phyloP scores from a whole-genome alignment of 331 rosid genomes.

The Saraca asoca region DNA sequence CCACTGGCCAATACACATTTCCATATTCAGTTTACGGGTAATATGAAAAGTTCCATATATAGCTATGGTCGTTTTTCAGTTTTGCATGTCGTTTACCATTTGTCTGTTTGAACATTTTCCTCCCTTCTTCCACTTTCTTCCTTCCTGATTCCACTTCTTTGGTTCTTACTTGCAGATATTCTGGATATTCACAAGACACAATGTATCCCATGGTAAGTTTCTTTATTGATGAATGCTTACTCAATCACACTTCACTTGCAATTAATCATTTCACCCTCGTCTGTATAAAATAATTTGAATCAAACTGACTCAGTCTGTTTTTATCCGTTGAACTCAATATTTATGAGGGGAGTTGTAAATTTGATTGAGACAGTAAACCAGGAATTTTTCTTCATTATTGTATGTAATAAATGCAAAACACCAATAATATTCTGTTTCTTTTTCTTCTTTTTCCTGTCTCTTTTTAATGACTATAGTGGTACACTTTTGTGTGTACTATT shows the following conservation, averaged over 20 bases:
- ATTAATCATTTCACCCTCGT: too few species aligned
- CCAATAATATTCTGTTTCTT: too few species aligned
- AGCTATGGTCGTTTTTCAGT: slow-evolving; percentile 10
- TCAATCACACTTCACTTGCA: too few species aligned
- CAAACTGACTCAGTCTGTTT: too few species aligned
- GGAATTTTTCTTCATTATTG: too few species aligned
- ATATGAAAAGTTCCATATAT: slow-evolving; percentile 14
- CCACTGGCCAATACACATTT: slow-evolving; percentile 67
- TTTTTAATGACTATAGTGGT: neutral
- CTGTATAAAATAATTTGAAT: too few species aligned
- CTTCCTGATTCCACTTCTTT: slow-evolving; percentile 11
- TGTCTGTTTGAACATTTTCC: neutral
- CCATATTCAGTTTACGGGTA: slow-evolving; percentile 89
- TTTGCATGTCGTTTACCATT: slow-evolving; percentile 7
- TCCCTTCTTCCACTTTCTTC: neutral
- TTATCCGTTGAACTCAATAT: too few species aligned
- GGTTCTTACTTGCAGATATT: slow-evolving; percentile 50
- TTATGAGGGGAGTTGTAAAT: too few species aligned
- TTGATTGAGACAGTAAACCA: too few species aligned
- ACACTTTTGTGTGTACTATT: slow-evolving; percentile 16
- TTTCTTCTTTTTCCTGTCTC: too few species aligned
- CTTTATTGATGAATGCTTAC: too few species aligned
- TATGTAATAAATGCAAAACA: slow-evolving; percentile 7
- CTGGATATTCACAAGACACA: slow-evolving; percentile 80
- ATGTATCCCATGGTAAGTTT: slow-evolving; percentile 65